Base-by-base conservation (phyloP, 2,329 filamentous ascomycete species). In the Hymenoscyphus albidus region DNA sequence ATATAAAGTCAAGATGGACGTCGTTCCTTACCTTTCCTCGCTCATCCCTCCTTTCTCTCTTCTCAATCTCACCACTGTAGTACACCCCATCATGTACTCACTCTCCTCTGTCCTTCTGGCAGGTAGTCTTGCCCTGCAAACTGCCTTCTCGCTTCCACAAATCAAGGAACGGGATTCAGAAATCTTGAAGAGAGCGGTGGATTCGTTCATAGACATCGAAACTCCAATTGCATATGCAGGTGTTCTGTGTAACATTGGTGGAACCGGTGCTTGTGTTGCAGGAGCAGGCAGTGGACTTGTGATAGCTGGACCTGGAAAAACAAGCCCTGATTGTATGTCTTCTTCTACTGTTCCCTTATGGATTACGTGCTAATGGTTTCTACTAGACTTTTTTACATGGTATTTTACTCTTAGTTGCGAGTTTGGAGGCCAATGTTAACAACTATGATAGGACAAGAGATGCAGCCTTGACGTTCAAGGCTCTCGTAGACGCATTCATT, bases 371-470 rank as follows among this genome's bases (percentile, higher is more conserved):
- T 22, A 12, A 39, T 14, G 5, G 54, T 4, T 51, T 2, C 48
- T 14, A 6, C 61, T 27, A 91, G 89, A 93, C 76, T 93, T 84
- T 73, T 93, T 87, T 73, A 92, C 89, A 0, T 94, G 91, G 44
- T 48, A 18, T 10, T 48, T 12, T 5, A 1, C 10, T 9, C n/a
- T 18, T 18, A 22, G 4, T 12, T 22, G 5, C n/a, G 2, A 22
- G n/a, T 18, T 7, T 3, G n/a, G 18, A 22, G 10, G 9, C n/a
- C n/a, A 27, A 12, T 12, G 10, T 7, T 51, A 27, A 51, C 22
- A 13, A 27, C 18, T 22, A 27, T 1, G 18, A 13, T n/a, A 51
- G 44, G 91, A 92, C 88, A 1, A 80, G 91, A 72, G 91, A 94
- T 75, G 83, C 88, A 16, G 88, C 87, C 31, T 80, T 93, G 38